Base-by-base conservation (phyloP, 768 basidiomycete genomes). In the Macrolepiota dolichaula region DNA sequence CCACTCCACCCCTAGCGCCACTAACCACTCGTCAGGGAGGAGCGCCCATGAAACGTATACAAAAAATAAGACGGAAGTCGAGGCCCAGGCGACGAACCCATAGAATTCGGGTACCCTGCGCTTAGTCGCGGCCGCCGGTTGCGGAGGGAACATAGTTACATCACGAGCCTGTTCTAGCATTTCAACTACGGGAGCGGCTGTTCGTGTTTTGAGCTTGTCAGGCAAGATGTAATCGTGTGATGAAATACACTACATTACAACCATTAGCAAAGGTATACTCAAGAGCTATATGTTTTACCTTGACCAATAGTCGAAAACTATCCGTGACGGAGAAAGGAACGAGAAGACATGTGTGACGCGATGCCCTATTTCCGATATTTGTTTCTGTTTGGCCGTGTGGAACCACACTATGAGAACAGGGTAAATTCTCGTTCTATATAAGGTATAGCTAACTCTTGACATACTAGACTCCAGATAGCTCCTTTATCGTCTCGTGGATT, bases 51-150 rank as follows among this genome's bases (percentile, higher is more conserved):
- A 74, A 36, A 93, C 67, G 69, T 89, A 94, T 25, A 90, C 67
- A 56, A 82, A 71, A 68, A 89, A 94, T 1, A 85, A 72, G 27
- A 93, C 73, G 55, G 83, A 86, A 0, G 94, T 94, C 0, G 85
- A 85, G 9, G 87, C 86, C 88, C 87, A 91, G 15, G 90, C 91
- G 4, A 90, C 91, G 70, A 94, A 95, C n/a, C 94, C 93, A 66
- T 94, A 93, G 68, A 94, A 89, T 74, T 95, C 93, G 46, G 89
- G 82, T 12, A 90, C 89, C 9, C 89, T 85, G 70, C 85, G 88
- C 40, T 61, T 61, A 10, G 42, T 11, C 11, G 27, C 25, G 11
- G 7, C 27, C 32, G 37, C 27, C 6, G 44, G 29, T 19, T 54
- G 29, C 15, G 17, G 22, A n/a, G 59, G 22, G 35, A 22, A 17